Percentiles rank a stretch among this genome's conserved stretches.
Conservation (phyloP, 1,284 basidiomycete genomes). For the Takashimella koratensis region DNA sequence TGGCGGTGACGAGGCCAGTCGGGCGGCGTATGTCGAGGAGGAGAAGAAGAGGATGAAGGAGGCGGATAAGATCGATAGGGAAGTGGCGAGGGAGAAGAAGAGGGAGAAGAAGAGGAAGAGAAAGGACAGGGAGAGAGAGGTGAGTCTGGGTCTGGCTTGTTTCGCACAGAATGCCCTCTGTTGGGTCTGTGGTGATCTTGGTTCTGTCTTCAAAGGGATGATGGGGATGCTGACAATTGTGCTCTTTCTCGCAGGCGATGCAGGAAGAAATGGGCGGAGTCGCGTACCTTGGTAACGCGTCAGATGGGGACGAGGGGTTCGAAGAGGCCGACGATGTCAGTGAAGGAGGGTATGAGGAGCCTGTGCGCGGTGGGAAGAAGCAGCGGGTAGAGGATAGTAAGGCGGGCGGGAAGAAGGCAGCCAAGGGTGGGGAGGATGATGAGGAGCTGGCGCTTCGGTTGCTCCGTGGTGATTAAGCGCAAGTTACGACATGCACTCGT, state of each 20-base stretch:
- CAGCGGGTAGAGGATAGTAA: slow-evolving; percentile 7
- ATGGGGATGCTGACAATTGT: not conserved
- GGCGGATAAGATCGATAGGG: slow-evolving; percentile 71
- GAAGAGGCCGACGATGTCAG: slow-evolving; percentile 1
- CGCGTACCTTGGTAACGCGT: slow-evolving; percentile 9
- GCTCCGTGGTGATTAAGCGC: slow-evolving; percentile 28
- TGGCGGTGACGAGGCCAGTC: slow-evolving; percentile 64
- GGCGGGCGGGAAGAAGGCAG: slow-evolving; percentile 14
- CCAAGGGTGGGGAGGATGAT: slow-evolving; percentile 37
- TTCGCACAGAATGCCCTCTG: not conserved
- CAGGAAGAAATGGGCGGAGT: slow-evolving; percentile 11
- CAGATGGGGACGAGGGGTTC: slow-evolving; percentile 10
- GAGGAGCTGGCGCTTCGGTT: slow-evolving; percentile 45
- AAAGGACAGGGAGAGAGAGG: slow-evolving; percentile 76
- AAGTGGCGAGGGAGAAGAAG: slow-evolving; percentile 81
- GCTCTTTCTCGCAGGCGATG: slow-evolving; percentile 5
- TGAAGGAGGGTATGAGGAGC: too few species aligned
- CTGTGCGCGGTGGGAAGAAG: slow-evolving; percentile 10
- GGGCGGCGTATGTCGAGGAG: slow-evolving; percentile 64
- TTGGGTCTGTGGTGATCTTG: not conserved
- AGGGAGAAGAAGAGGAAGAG: slow-evolving; percentile 76
- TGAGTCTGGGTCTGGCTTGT: slow-evolving; percentile 18
- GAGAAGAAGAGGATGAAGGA: slow-evolving; percentile 68
- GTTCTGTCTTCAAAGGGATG: not conserved
- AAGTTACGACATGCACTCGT: too few species aligned